phyloP scores from a whole-genome alignment of 345 rosid genomes.

The Melaleuca alternifolia region DNA sequence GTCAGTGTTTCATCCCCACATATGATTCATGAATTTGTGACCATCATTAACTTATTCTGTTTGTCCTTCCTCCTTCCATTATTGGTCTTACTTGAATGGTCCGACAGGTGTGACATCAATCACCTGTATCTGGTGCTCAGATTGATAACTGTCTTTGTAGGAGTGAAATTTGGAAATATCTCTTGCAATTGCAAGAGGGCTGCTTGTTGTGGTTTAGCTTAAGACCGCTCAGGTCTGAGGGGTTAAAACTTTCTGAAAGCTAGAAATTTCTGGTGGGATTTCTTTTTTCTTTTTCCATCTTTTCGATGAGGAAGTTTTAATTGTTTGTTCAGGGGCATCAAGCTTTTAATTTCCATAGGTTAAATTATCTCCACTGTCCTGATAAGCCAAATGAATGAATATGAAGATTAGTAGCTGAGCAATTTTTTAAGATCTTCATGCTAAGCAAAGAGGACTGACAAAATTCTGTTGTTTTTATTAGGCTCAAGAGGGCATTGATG shows the following conservation, averaged over 20 bases:
- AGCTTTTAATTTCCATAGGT: neutral
- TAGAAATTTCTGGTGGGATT: neutral
- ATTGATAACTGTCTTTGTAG: neutral
- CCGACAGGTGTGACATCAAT: neutral
- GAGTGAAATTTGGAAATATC: neutral
- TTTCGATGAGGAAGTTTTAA: neutral
- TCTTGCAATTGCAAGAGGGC: neutral
- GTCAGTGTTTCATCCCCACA: neutral
- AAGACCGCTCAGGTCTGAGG: neutral
- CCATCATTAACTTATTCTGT: neutral
- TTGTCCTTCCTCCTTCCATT: neutral
- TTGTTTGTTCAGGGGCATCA: neutral
- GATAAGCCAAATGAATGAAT: neutral
- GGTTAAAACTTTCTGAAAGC: neutral
- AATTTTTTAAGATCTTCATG: neutral
- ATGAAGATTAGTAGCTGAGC: neutral
- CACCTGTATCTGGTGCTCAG: neutral
- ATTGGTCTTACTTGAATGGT: neutral
- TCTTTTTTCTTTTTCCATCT: neutral
- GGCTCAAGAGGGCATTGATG: constrained; percentile 85
- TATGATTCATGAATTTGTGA: neutral
- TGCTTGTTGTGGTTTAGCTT: neutral
- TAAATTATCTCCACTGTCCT: neutral
- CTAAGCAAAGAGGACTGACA: neutral
- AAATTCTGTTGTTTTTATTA: constrained; percentile 19